These are phyloP conservation scores for Penicillium crystallinum DNA, from an alignment of 495 filamentous ascomycete genomes.

Conservation along the genomic window DNA sequence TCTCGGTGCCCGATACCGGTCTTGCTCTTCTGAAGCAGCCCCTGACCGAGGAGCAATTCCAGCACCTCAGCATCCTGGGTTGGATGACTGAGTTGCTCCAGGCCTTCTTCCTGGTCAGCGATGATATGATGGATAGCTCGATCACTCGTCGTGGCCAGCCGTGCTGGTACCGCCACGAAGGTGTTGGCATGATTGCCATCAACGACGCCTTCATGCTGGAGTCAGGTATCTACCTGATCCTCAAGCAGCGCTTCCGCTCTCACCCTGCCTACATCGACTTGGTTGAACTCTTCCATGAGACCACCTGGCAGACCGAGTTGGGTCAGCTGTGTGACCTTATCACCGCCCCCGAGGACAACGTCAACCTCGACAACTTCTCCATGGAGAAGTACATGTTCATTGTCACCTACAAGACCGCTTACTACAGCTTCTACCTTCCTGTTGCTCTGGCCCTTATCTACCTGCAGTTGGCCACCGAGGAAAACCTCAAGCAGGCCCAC, in stretches of 20 bases:
- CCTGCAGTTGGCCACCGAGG: slow-evolving; percentile 70
- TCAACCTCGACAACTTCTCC: slow-evolving; percentile 86
- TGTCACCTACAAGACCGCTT: slow-evolving; percentile 98
- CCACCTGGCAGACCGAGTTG: slow-evolving; percentile 86
- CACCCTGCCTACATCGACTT: slow-evolving; percentile 85
- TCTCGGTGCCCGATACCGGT: slow-evolving; percentile 91
- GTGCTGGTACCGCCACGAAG: slow-evolving; percentile 88
- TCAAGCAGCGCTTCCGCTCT: slow-evolving; percentile 86
- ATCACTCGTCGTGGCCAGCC: slow-evolving; percentile 89
- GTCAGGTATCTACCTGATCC: slow-evolving; percentile 77
- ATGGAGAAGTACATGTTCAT: slow-evolving; percentile 97
- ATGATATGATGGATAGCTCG: slow-evolving; percentile 96
- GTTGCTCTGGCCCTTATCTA: slow-evolving; percentile 86
- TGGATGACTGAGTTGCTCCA: slow-evolving; percentile 98
- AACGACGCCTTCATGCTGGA: slow-evolving; percentile 98
- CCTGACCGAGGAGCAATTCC: slow-evolving; percentile 75
- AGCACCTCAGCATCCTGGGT: slow-evolving; percentile 75
- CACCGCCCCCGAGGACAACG: slow-evolving; percentile 87
- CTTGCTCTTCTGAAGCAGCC: slow-evolving; percentile 69
- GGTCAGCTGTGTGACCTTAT: slow-evolving; percentile 92
- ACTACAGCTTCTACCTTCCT: slow-evolving; percentile 97
- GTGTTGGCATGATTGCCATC: slow-evolving; percentile 91
- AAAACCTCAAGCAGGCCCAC: slow-evolving; percentile 79
- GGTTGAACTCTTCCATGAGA: slow-evolving; percentile 92
- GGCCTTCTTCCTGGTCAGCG: slow-evolving; percentile 96